phyloP scores from a whole-genome alignment of 2,329 filamentous ascomycete species.

The Penicillium sp. region DNA sequence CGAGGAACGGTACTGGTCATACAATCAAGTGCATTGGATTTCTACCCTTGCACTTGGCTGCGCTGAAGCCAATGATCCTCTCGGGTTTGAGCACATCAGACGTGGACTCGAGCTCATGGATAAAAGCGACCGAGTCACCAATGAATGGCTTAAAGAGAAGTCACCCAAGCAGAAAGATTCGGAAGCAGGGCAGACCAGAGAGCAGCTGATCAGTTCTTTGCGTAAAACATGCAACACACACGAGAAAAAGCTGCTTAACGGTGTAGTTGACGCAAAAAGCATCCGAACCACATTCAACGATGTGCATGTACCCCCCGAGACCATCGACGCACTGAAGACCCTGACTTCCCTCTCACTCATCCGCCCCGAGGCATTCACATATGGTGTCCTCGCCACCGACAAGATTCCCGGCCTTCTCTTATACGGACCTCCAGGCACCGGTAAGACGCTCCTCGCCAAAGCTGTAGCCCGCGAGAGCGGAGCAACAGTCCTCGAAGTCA shows the following conservation, averaged over 20 bases:
- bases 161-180: constrained; percentile 33
- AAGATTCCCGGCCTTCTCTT: constrained; percentile 86
- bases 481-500: constrained; percentile 77
- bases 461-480: constrained; percentile 64
- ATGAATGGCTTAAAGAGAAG: constrained; percentile 39
- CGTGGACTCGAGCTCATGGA: constrained; percentile 42
- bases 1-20: constrained; percentile 57
- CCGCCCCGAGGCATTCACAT: constrained; percentile 91
- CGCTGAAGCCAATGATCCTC: constrained; percentile 41
- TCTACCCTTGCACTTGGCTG: constrained; percentile 55
- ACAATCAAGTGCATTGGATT: constrained; percentile 62
- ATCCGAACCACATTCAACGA: constrained; percentile 86
- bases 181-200: constrained; percentile 36
- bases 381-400: constrained; percentile 87
- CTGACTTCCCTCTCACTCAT: constrained; percentile 83
- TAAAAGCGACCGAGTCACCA: constrained; percentile 41
- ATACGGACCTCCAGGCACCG: constrained; percentile 77
- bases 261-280: constrained; percentile 76
- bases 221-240: constrained; percentile 67
- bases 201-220: constrained; percentile 49
- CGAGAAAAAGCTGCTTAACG: constrained; percentile 77
- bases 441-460: constrained; percentile 63
- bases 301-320: constrained; percentile 78
- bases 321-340: constrained; percentile 82
- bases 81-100: constrained; percentile 42